These are phyloP conservation scores for Xylaria polymorpha DNA, from an alignment of 2,329 filamentous ascomycete genomes.

Conservation along the genomic window DNA sequence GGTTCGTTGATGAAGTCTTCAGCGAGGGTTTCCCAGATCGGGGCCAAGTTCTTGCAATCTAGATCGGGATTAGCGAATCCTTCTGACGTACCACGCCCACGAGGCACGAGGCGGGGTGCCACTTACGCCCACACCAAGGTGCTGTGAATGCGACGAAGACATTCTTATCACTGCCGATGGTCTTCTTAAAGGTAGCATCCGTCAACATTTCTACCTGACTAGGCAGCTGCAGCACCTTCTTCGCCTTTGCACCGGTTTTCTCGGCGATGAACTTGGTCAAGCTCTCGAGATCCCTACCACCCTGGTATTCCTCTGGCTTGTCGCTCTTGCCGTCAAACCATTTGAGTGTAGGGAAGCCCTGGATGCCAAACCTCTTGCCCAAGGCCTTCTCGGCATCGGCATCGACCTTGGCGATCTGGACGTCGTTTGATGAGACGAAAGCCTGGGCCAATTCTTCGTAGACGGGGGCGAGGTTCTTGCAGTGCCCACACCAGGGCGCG, in stretches of 20 bases:
- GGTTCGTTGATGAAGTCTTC: slow-evolving; percentile 81
- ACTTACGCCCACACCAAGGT: slow-evolving; percentile 97
- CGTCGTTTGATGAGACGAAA: slow-evolving; percentile 77
- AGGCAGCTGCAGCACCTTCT: slow-evolving; percentile 77
- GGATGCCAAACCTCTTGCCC: slow-evolving; percentile 86
- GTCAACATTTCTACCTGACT: slow-evolving; percentile 84
- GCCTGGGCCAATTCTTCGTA: slow-evolving; percentile 88
- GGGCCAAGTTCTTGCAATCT: slow-evolving; percentile 98
- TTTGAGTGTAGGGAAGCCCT: slow-evolving; percentile 97
- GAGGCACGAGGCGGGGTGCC: slow-evolving; percentile 31
- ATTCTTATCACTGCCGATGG: slow-evolving; percentile 86
- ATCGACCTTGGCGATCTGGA: slow-evolving; percentile 95
- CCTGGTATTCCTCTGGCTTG: slow-evolving; percentile 84
- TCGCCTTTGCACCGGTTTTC: slow-evolving; percentile 86
- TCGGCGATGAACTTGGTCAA: slow-evolving; percentile 83
- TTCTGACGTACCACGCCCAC: slow-evolving; percentile 12
- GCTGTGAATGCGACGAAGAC: slow-evolving; percentile 97
- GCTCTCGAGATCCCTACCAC: slow-evolving; percentile 88
- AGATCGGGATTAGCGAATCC: slow-evolving; percentile 40
- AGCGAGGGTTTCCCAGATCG: slow-evolving; percentile 89
- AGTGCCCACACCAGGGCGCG: slow-evolving; percentile 98
- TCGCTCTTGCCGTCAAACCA: slow-evolving; percentile 97
- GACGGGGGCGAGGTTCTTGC: slow-evolving; percentile 94
- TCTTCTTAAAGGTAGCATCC: slow-evolving; percentile 80
- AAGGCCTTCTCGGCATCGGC: slow-evolving; percentile 88